Evolutionary conservation across 1,139 yeast species (phyloP).

Genomic region (Kodamaea derodonti): DNA sequence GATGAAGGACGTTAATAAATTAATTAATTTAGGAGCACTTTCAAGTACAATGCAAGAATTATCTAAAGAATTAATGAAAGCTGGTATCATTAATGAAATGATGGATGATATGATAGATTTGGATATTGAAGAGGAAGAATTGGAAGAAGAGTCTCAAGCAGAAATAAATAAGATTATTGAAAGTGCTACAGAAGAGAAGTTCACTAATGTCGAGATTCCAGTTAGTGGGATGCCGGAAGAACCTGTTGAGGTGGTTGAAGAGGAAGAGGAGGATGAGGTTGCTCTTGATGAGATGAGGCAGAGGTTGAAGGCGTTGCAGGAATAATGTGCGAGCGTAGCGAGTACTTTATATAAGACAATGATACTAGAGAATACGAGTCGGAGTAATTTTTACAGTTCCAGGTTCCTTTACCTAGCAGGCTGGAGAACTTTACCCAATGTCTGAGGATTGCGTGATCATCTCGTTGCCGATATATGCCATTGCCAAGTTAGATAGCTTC

Average conservation of each 20-base stretch:
- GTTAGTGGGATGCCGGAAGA: constrained; percentile 24
- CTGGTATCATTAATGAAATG: constrained; percentile 95
- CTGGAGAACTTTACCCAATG: too few relatives aligned
- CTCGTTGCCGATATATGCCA: too few relatives aligned
- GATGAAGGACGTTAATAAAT: constrained; percentile 83
- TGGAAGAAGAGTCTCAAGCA: constrained; percentile 67
- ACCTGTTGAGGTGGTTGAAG: constrained; percentile 11
- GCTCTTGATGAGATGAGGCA: constrained; percentile 86
- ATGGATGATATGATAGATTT: constrained; percentile 83
- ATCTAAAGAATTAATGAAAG: constrained; percentile 81
- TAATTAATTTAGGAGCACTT: constrained; percentile 77
- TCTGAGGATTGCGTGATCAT: too few relatives aligned
- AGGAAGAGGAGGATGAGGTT: constrained; percentile 67
- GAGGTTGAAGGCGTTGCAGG: constrained; percentile 80
- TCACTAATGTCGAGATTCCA: constrained; percentile 41
- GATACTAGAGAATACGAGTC: too few relatives aligned
- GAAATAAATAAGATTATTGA: constrained; percentile 54
- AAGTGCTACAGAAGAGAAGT: constrained; percentile 42
- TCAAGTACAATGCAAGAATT: constrained; percentile 83
- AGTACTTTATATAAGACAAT: too few relatives aligned
- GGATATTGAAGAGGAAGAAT: constrained; percentile 58
- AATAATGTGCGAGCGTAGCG: too few relatives aligned
- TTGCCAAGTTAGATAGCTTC: too few relatives aligned
- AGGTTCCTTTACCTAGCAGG: too few relatives aligned
- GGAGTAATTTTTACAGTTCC: too few relatives aligned